Evolutionary conservation across 306 rosid genomes (phyloP), one percentile per base, ranked within the genome.

Genomic region (Citrullus amarus): DNA sequence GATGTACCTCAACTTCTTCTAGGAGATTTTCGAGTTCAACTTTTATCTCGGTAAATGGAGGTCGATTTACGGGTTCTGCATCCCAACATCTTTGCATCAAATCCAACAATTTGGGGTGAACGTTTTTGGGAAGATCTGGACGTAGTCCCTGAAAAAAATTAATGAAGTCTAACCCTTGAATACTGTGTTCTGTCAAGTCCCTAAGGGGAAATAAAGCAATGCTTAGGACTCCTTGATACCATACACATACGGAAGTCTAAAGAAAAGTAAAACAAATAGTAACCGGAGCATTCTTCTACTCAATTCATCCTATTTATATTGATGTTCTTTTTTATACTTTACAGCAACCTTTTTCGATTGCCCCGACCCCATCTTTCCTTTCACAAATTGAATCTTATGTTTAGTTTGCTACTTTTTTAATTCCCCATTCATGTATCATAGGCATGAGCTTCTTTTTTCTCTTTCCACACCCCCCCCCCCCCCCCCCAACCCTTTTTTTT

Each of bases 31-130:
- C 90, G 51, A 96, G 93, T 82, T 96, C 94, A 80, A 75, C 84
- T 73, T 82, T 87, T 85, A 96, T 87, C 79, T 88, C 96, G 6
- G 84, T 57, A 82, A 96, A 96, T 70, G 90, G 76, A 65, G 99
- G 99, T 48, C 99, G 91, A 44, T 80, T 82, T 78, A 78, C 59
- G 15, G 99, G 99, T 86, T 80, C 85, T 15, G 86, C 91, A 85
- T 91, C 97, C 99, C 99, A 96, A 82, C 97, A 96, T 84, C 87
- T 88, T 84, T 88, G 93, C 99, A 96, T 96, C 80, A 96, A 73
- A 69, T 90, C 93, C 81, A 88, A 60, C 54, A 96, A 82, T 80
- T 88, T 91, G 18, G 96, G 97, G 81, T 92, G 93, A 58, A 91
- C 91, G 25, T 90, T 58, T 68, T 75, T 85, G 6, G 99, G 99